These are phyloP conservation scores for Dimargaris xerosporica DNA, from an alignment of 192 early-diverging fungal genomes.

Conservation along the genomic window DNA sequence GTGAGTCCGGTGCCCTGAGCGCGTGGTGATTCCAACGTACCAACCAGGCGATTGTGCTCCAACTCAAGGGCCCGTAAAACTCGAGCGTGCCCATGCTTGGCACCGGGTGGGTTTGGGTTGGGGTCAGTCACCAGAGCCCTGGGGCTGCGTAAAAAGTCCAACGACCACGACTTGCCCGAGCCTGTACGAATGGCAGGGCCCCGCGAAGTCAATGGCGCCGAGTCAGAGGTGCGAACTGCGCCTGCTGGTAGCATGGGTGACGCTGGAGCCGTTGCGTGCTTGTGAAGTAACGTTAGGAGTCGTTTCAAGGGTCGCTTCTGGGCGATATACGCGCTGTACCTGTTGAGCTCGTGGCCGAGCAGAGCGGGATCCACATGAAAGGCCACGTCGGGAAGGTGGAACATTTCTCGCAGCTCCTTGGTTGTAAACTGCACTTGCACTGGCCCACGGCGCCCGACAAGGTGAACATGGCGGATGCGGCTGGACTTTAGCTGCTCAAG, in stretches of 20 bases:
- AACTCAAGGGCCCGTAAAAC: conserved; percentile 11
- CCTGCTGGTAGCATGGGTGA: conserved; percentile 11
- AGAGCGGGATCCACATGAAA: conserved; percentile 47
- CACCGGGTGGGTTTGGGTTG: conserved; percentile 11
- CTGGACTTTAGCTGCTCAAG: conserved; percentile 46
- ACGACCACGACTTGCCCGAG: conserved; percentile 41
- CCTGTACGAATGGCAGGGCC: not conserved
- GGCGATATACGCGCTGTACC: conserved; percentile 18
- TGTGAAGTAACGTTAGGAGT: conserved; percentile 66
- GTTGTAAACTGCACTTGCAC: conserved; percentile 86
- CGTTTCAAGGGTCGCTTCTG: conserved; percentile 58
- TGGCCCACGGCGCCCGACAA: conserved; percentile 85
- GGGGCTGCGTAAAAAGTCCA: conserved; percentile 64
- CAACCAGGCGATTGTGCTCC: conserved; percentile 54
- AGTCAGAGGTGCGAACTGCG: too few relatives aligned
- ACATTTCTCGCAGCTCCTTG: conserved; percentile 92
- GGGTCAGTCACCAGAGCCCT: conserved; percentile 26
- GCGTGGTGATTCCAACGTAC: conserved; percentile 27
- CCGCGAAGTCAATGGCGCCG: not conserved
- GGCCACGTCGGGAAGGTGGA: conserved; percentile 42
- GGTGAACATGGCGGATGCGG: conserved; percentile 61
- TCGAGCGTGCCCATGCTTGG: conserved; percentile 14
- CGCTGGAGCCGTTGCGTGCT: conserved; percentile 20
- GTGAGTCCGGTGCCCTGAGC: conserved; percentile 46
- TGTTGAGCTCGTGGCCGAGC: conserved; percentile 35